Evolutionary conservation across 2,329 filamentous ascomycete species (phyloP), one percentile per base, ranked within the genome.

Genomic region (Aschersonia sp.): DNA sequence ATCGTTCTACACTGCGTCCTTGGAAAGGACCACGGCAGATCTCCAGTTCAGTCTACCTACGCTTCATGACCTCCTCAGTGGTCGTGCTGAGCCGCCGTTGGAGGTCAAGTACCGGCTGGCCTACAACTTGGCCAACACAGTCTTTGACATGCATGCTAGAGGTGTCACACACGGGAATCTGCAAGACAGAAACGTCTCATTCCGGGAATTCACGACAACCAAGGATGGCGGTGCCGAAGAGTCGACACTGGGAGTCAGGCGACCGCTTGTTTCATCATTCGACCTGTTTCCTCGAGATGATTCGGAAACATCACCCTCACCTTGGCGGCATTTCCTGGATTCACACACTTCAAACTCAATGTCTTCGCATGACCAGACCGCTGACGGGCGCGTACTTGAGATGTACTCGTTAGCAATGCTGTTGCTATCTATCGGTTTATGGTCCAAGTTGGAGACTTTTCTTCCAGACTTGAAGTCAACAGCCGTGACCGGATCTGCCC

Each of bases 41-140:
- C 67, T 73, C 0, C 57, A 68, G 0, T 73, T 74, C 53, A 74
- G 67, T 47, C 59, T 79, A 4, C 73, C 69, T 43, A 76, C 76
- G 0, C 60, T 83, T 5, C 63, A 66, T 11, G 70, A 79, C 47
- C 66, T 83, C 9, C 67, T 83, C 0, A 64, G 63, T 2, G 61
- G 66, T 12, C 68, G 71, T 1, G 68, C 69, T 46, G 78, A 83
- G 56, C 83, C 83, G 0, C 75, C 76, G 37, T 68, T 89, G 0
- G 85, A 90, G 63, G 80, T 82, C 49, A 85, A 86, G 56, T 89
- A 87, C 57, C 75, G 81, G 11, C 69, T 90, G 46, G 85, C 85
- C 4, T 73, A 83, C 47, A 85, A 86, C 53, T 69, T 89, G 4
- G 77, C 78, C 33, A 81, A 81, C 53, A 84, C 83, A 4, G 72